A percentile compares a stretch with the other conserved stretches of the same genome.
These are phyloP conservation scores for Cladosporium sp. DNA, from an alignment of 2,329 filamentous ascomycete genomes.

Conservation along the genomic window DNA sequence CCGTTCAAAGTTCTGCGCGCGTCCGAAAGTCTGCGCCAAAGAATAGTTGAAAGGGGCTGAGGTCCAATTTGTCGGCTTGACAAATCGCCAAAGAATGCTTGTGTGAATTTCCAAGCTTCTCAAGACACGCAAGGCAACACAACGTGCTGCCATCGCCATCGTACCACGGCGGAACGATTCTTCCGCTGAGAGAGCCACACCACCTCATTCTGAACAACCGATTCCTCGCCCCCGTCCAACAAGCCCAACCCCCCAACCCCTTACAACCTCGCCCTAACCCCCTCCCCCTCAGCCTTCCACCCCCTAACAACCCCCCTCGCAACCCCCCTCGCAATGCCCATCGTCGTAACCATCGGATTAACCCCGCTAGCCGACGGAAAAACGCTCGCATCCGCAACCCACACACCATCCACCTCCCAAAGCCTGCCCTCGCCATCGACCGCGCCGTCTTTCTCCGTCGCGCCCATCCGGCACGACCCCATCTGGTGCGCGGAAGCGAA, in stretches of 20 bases:
- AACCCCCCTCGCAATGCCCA: constrained; percentile 64
- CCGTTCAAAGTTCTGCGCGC: no score
- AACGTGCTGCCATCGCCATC: no score
- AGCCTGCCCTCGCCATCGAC: constrained; percentile 42
- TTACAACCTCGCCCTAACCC: constrained; percentile 8
- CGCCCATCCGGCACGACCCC: constrained; percentile 69
- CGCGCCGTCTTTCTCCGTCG: constrained; percentile 35
- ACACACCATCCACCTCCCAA: constrained; percentile 61
- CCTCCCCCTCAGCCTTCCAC: not conserved
- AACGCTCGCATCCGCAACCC: constrained; percentile 67
- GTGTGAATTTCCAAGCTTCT: no score
- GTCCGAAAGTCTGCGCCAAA: no score
- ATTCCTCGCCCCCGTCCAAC: no score
- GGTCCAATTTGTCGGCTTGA: no score
- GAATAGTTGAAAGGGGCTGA: no score
- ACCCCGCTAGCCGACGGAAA: constrained; percentile 72
- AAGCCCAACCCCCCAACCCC: not conserved
- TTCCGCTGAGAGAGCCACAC: no score
- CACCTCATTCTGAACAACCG: no score
- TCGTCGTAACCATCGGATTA: constrained; percentile 74
- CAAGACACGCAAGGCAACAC: no score
- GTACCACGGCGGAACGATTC: no score
- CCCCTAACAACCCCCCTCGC: constrained; percentile 48
- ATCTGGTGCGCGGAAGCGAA: constrained; percentile 75
- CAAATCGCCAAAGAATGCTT: no score